Conservation (phyloP, 495 filamentous ascomycete genomes). For the Xylaria bambusicola region DNA sequence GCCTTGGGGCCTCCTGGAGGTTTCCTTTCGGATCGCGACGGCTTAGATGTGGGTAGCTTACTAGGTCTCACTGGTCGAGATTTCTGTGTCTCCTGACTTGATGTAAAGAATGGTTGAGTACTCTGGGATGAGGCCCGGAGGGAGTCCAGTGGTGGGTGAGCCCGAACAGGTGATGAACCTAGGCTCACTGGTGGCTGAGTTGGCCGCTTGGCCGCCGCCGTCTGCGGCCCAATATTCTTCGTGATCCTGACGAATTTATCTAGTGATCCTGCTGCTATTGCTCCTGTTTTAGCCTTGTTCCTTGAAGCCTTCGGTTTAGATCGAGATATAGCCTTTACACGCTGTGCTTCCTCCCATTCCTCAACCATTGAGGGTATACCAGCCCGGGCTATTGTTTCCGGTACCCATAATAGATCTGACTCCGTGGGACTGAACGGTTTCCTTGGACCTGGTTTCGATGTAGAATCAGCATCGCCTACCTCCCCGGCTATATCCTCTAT, state of each 20-base stretch:
- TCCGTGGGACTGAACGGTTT: slow-evolving; percentile 70
- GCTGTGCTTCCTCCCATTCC: slow-evolving; percentile 69
- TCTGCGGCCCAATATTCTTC: slow-evolving; percentile 28
- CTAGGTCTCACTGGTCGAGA: slow-evolving; percentile 28
- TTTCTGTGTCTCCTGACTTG: slow-evolving; percentile 20
- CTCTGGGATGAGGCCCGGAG: slow-evolving; percentile 11
- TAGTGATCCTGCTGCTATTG: slow-evolving; percentile 31
- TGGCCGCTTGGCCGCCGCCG: slow-evolving; percentile 7
- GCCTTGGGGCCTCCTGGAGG: slow-evolving; percentile 25
- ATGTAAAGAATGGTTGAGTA: slow-evolving; percentile 1
- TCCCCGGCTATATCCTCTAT: slow-evolving; percentile 57
- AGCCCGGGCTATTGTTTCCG: slow-evolving; percentile 67
- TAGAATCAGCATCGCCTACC: slow-evolving; percentile 22
- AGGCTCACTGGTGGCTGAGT: neutral
- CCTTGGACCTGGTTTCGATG: slow-evolving; percentile 35
- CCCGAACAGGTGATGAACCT: slow-evolving; percentile 3
- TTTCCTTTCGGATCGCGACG: slow-evolving; percentile 16
- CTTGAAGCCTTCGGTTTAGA: slow-evolving; percentile 31
- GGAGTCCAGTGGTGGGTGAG: slow-evolving; percentile 1
- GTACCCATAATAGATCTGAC: slow-evolving; percentile 71
- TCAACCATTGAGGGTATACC: slow-evolving; percentile 73
- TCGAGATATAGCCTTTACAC: slow-evolving; percentile 44
- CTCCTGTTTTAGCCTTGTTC: slow-evolving; percentile 29
- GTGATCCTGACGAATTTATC: slow-evolving; percentile 44
- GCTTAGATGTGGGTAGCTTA: slow-evolving; percentile 35